A percentile compares a stretch with the other conserved stretches of the same genome.
Conservation (phyloP, 345 rosid species). For the Brassica rapa region DNA sequence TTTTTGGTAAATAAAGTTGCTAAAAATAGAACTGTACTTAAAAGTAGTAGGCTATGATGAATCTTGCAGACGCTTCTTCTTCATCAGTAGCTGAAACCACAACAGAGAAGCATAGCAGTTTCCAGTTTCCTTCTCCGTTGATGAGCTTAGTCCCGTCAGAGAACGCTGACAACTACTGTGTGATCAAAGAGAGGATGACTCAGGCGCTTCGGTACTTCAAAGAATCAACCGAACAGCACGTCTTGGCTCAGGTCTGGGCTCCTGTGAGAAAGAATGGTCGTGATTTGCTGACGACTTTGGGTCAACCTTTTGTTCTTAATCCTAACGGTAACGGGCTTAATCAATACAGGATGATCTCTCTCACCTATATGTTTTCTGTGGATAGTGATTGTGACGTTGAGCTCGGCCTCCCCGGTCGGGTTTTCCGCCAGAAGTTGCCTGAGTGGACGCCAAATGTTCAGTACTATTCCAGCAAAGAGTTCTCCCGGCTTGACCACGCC, state of each 20-base stretch:
- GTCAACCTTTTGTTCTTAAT: conserved; percentile 91
- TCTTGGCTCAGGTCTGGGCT: conserved; percentile 94
- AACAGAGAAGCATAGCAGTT: conserved; percentile 45
- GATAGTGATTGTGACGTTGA: conserved; percentile 72
- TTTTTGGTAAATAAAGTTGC: conserved; percentile 13
- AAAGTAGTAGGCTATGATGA: not conserved
- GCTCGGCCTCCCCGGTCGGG: conserved; percentile 96
- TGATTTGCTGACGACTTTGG: conserved; percentile 72
- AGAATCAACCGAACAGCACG: conserved; percentile 86
- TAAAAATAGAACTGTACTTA: conserved; percentile 19
- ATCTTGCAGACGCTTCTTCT: conserved; percentile 51
- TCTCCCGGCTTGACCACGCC: conserved; percentile 78
- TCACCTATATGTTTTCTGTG: conserved; percentile 72
- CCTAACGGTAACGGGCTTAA: conserved; percentile 69
- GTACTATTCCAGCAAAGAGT: conserved; percentile 84
- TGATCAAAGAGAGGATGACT: conserved; percentile 87
- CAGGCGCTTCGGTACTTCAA: conserved; percentile 79
- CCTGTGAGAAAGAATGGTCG: conserved; percentile 69
- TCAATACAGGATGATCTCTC: conserved; percentile 88
- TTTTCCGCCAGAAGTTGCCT: conserved; percentile 75
- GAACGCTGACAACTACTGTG: conserved; percentile 58
- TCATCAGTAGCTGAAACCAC: conserved; percentile 45
- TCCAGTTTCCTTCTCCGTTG: conserved; percentile 60
- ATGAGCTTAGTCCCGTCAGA: conserved; percentile 56
- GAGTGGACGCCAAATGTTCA: conserved; percentile 97